Evolutionary conservation across 306 rosid genomes (phyloP), one percentile per base, ranked within the genome.

Genomic region (Styphnolobium japonicum): DNA sequence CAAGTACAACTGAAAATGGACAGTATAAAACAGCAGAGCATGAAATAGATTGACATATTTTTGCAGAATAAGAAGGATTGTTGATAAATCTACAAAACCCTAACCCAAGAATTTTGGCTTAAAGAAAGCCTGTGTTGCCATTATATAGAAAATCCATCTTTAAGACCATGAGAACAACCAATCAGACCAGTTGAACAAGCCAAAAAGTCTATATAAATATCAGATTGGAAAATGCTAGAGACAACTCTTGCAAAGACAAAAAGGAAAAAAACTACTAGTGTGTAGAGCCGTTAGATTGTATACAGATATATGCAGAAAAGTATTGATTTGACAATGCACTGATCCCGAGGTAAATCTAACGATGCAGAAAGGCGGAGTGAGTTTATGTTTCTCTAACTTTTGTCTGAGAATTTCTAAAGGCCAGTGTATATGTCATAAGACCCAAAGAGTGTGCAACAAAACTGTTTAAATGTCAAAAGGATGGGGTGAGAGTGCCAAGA

Each of bases 171-270:
- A 21, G 78, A 69, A 22, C 45, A 40, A 69, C 60, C 33, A 37
- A 77, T 51, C 65, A 70, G 34, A 82, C 36, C 45, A 52, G 61
- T 60, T 51, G 52, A 62, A 65, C 78, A 36, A 68, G 61, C 43
- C 74, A 68, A 34, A 62, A 7, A 29, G 57, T 18, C 31, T 14
- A 16, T 42, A 75, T 57, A 63, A 68, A 23, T 45, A 75, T 36
- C 23, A 25, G 29, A 76, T 63, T 76, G 36, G 10, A 56, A 76
- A 64, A 64, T 36, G 48, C 39, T 33, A 29, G 46, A 49, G 18
- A 51, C 76, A 51, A 18, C 48, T 49, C 63, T 49, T 2, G 46
- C 11, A 71, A 19, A 46, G 48, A n/a, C 36, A 1, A 27, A 3
- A 27, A 27, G 3, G 3, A 27, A 27, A 27, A 27, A 27, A 27